A percentile compares a stretch with the other conserved stretches of the same genome.
Conservation (phyloP, 1,284 basidiomycete genomes). For the Apiotrichum montevideense region DNA sequence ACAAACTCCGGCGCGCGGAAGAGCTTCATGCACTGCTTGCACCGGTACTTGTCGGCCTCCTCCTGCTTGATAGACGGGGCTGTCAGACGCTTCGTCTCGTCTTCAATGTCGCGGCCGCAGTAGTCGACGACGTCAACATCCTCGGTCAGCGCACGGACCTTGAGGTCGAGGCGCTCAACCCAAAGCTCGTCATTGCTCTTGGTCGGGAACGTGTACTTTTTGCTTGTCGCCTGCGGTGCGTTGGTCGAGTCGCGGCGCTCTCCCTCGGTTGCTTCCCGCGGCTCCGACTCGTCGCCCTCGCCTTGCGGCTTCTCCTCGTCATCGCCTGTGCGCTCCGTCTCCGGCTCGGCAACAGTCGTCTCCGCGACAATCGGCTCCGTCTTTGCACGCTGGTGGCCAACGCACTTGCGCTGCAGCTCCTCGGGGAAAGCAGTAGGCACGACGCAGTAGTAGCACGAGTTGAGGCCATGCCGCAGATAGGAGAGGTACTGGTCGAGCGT, state of each 20-base stretch:
- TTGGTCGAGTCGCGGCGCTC: slow-evolving; percentile 8
- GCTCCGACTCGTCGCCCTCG: slow-evolving; percentile 43
- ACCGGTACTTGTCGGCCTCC: slow-evolving; percentile 89
- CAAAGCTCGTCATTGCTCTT: slow-evolving; percentile 66
- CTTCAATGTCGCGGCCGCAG: slow-evolving; percentile 79
- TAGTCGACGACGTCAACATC: slow-evolving; percentile 74
- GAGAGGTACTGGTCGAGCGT: slow-evolving; percentile 37
- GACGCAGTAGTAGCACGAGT: slow-evolving; percentile 80
- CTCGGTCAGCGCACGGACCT: slow-evolving; percentile 30
- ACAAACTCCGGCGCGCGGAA: slow-evolving; percentile 94
- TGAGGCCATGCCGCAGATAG: slow-evolving; percentile 39
- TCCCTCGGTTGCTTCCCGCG: slow-evolving; percentile 51
- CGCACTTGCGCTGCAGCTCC: slow-evolving; percentile 86
- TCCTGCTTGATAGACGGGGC: slow-evolving; percentile 82
- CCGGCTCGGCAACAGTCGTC: slow-evolving; percentile 40
- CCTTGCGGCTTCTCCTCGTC: slow-evolving; percentile 40
- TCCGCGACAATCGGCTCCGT: slow-evolving; percentile 38
- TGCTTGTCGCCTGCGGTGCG: slow-evolving; percentile 1
- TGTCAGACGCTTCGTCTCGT: slow-evolving; percentile 70
- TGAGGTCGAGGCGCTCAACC: slow-evolving; percentile 67
- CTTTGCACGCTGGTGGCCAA: slow-evolving; percentile 67
- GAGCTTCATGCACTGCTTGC: slow-evolving; percentile 87
- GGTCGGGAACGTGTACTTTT: slow-evolving; percentile 23
- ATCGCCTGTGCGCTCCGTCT: slow-evolving; percentile 3
- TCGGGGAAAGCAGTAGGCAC: slow-evolving; percentile 84